phyloP scores from a whole-genome alignment of 495 filamentous ascomycete species.

The Zalerion maritima region DNA sequence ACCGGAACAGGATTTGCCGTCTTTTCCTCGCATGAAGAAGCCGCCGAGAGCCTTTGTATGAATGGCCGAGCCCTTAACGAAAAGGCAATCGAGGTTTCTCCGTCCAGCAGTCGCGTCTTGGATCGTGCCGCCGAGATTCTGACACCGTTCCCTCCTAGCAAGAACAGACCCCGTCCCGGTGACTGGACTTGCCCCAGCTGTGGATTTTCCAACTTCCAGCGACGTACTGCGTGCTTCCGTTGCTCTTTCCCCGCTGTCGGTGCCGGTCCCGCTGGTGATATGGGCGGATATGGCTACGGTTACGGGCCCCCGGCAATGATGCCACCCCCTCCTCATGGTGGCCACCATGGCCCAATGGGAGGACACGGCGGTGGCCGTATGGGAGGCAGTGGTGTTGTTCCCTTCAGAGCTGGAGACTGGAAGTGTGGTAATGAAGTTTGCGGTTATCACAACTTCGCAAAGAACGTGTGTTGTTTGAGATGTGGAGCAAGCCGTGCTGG shows the following conservation, averaged over 20 bases:
- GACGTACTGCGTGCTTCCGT: slow-evolving; percentile 94
- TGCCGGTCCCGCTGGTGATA: slow-evolving; percentile 55
- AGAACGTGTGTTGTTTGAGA: slow-evolving; percentile 93
- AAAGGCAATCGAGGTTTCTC: slow-evolving; percentile 96
- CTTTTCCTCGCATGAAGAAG: slow-evolving; percentile 98
- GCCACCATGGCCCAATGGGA: slow-evolving; percentile 58
- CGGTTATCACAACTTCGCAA: slow-evolving; percentile 97
- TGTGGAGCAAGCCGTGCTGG: slow-evolving; percentile 89
- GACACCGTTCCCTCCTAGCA: slow-evolving; percentile 92
- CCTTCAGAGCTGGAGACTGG: slow-evolving; percentile 97
- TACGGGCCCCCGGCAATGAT: slow-evolving; percentile 54
- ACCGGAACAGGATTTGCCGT: slow-evolving; percentile 95
- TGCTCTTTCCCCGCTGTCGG: slow-evolving; percentile 92
- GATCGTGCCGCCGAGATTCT: slow-evolving; percentile 91
- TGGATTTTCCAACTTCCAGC: slow-evolving; percentile 88
- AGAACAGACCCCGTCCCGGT: slow-evolving; percentile 91
- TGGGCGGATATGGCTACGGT: slow-evolving; percentile 57
- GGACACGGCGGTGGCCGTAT: slow-evolving; percentile 55
- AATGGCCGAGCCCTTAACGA: slow-evolving; percentile 95
- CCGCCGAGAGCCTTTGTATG: slow-evolving; percentile 95
- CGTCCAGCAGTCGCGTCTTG: slow-evolving; percentile 86
- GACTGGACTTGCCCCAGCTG: slow-evolving; percentile 98
- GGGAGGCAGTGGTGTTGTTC: slow-evolving; percentile 77
- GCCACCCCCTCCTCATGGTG: slow-evolving; percentile 68
- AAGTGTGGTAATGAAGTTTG: slow-evolving; percentile 97